Percentiles rank a stretch among this genome's conserved stretches.
These are phyloP conservation scores for Fusarium euwallaceae DNA, from an alignment of 2,329 filamentous ascomycete genomes.

Conservation along the genomic window DNA sequence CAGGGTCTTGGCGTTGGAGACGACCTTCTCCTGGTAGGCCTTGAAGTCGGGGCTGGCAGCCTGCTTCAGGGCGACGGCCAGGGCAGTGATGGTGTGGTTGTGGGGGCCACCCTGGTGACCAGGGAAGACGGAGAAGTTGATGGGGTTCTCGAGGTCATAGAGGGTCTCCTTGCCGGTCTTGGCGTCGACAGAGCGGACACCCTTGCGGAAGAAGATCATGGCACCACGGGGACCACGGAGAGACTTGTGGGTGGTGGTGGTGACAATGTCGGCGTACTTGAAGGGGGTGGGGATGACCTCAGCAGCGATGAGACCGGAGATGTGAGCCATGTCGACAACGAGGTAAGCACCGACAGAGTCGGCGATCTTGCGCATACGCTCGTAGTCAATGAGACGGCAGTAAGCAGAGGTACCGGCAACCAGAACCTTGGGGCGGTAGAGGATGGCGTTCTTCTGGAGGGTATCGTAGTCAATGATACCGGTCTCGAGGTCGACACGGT, in stretches of 20 bases:
- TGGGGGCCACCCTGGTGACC: conserved; percentile 98
- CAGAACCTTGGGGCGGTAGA: conserved; percentile 96
- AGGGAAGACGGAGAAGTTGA: conserved; percentile 99
- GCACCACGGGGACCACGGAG: conserved; percentile 96
- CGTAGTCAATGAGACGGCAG: conserved; percentile 97
- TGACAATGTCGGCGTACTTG: conserved; percentile 93
- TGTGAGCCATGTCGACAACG: conserved; percentile 98
- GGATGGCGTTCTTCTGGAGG: conserved; percentile 87
- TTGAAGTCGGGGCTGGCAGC: conserved; percentile 91
- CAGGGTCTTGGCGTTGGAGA: conserved; percentile 93
- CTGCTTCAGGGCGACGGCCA: conserved; percentile 95
- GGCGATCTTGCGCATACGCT: conserved; percentile 94
- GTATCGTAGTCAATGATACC: conserved; percentile 97
- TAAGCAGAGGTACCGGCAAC: conserved; percentile 98
- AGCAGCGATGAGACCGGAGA: conserved; percentile 94
- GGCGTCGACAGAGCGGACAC: conserved; percentile 87
- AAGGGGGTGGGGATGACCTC: conserved; percentile 96
- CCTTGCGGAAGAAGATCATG: conserved; percentile 99
- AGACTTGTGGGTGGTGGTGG: conserved; percentile 99
- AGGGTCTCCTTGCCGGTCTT: conserved; percentile 91
- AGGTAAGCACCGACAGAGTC: conserved; percentile 95
- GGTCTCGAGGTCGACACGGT: conserved; percentile 89
- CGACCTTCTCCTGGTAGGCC: conserved; percentile 91
- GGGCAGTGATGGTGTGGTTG: conserved; percentile 99
- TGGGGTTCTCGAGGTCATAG: conserved; percentile 94